These are phyloP conservation scores for Venturia asperata DNA, from an alignment of 2,329 filamentous ascomycete genomes.

Conservation along the genomic window DNA sequence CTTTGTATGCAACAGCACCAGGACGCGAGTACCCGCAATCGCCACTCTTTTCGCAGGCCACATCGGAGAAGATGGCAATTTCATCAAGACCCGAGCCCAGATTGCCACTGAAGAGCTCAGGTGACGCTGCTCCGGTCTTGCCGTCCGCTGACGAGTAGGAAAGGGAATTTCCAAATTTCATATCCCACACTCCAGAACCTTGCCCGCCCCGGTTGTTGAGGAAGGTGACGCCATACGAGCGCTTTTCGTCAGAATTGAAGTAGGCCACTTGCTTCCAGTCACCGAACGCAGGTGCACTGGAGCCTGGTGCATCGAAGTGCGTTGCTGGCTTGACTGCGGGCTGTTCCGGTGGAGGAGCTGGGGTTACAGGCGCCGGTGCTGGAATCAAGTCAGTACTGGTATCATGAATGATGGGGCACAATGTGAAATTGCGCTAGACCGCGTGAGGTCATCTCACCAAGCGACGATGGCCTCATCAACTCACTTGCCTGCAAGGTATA, in stretches of 20 bases:
- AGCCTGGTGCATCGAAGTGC: neutral
- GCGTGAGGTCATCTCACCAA: neutral
- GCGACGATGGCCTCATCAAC: neutral
- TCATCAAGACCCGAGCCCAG: slow-evolving; percentile 31
- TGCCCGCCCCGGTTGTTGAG: slow-evolving; percentile 51
- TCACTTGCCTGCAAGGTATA: neutral
- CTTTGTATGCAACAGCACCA: slow-evolving; percentile 50
- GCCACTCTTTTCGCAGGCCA: slow-evolving; percentile 38
- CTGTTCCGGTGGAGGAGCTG: slow-evolving; percentile 17
- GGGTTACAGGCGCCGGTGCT: slow-evolving; percentile 1
- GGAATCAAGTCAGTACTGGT: neutral
- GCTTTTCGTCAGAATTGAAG: slow-evolving; percentile 38
- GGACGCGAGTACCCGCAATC: slow-evolving; percentile 44
- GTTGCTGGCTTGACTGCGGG: slow-evolving; percentile 13
- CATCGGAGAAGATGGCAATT: slow-evolving; percentile 32
- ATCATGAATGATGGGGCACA: neutral
- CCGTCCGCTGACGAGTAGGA: slow-evolving; percentile 47
- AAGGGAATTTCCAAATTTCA: slow-evolving; percentile 51
- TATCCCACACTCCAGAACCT: slow-evolving; percentile 46
- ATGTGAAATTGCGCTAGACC: neutral
- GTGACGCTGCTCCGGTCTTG: slow-evolving; percentile 39
- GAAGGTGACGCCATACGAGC: slow-evolving; percentile 49
- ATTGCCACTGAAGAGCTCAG: slow-evolving; percentile 44
- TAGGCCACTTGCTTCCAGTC: slow-evolving; percentile 42
- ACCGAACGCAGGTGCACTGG: slow-evolving; percentile 21